These are phyloP conservation scores for Aspergillus fischeri DNA, from an alignment of 2,329 filamentous ascomycete genomes.

Conservation along the genomic window DNA sequence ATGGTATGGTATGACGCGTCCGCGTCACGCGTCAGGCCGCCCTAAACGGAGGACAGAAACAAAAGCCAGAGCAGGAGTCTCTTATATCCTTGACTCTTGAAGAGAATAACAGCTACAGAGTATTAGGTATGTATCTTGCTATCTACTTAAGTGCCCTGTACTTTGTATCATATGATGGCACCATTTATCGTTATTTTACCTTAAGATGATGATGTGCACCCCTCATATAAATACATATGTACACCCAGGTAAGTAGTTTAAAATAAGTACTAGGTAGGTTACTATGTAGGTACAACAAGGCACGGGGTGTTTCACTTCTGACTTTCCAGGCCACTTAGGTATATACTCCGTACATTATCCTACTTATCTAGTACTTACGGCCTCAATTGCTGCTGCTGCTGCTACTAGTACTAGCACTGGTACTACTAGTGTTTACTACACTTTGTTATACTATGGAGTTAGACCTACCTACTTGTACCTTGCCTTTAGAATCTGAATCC, in stretches of 20 bases:
- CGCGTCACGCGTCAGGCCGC: slow-evolving; percentile 24
- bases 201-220: neutral
- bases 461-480: neutral
- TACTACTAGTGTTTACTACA: neutral
- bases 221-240: neutral
- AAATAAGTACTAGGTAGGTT: no score
- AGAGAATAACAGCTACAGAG: neutral
- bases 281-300: neutral
- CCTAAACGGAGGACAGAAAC: neutral
- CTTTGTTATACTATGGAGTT: neutral
- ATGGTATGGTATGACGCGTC: slow-evolving; percentile 26
- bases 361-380: no score
- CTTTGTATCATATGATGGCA: neutral
- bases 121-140: neutral
- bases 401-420: neutral
- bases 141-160: neutral
- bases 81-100: neutral
- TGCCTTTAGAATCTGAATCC: neutral
- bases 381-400: neutral
- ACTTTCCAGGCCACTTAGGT: neutral
- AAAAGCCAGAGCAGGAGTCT: neutral
- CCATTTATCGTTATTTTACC: neutral
- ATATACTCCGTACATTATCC: neutral
- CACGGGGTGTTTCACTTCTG: neutral
- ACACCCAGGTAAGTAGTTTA: neutral